Percentiles rank a stretch among this genome's conserved stretches.
Conservation (phyloP, 2,329 filamentous ascomycete species). For the Metarhizium humberi region DNA sequence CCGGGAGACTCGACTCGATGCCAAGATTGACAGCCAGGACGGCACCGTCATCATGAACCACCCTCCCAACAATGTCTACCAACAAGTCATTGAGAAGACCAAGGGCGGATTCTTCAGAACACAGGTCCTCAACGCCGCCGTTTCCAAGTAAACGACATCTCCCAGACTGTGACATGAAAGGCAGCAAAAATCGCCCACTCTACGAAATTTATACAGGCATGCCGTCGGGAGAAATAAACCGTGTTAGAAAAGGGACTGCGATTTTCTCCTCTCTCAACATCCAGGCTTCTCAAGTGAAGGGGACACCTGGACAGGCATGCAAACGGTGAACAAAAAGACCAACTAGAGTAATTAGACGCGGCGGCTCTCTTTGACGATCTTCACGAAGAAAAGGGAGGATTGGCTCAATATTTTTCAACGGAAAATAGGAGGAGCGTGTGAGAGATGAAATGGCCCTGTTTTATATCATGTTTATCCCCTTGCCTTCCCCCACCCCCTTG, state of each 20-base stretch:
- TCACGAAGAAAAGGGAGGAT: neutral
- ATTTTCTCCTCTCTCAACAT: neutral
- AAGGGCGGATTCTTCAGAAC: conserved; percentile 99
- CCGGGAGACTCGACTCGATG: conserved; percentile 91
- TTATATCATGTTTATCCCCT: conserved; percentile 15
- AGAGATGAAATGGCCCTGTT: neutral
- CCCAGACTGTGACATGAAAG: conserved; percentile 6
- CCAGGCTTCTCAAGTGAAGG: neutral
- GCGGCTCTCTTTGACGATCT: neutral
- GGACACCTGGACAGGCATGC: neutral
- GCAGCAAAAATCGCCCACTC: neutral
- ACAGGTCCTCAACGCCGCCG: conserved; percentile 73
- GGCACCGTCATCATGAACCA: conserved; percentile 99
- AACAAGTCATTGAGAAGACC: conserved; percentile 98
- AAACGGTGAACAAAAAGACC: neutral
- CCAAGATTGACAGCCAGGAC: conserved; percentile 99
- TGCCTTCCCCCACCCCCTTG: conserved; percentile 6
- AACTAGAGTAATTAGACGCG: neutral
- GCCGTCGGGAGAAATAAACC: neutral
- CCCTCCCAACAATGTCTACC: conserved; percentile 95
- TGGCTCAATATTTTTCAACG: neutral
- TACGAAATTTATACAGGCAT: neutral
- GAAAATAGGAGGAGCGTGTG: neutral
- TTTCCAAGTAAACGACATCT: conserved; percentile 37
- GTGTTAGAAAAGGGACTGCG: no score